These are phyloP conservation scores for Leishmania martiniquensis DNA, from an alignment of 208 protist genomes.

Conservation along the genomic window DNA sequence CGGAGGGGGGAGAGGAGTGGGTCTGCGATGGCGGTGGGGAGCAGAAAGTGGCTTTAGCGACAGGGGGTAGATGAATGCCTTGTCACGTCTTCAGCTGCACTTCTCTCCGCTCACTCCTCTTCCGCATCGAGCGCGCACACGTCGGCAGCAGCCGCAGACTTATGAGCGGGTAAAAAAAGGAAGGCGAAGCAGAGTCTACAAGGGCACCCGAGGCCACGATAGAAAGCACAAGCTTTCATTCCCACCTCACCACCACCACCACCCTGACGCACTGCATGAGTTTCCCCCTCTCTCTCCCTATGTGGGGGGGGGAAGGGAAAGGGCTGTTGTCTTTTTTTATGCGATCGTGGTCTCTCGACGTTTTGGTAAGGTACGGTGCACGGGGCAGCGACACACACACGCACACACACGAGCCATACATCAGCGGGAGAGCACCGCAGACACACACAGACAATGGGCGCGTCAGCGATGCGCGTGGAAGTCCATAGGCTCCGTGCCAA, in stretches of 20 bases:
- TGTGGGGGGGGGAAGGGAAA: too few relatives aligned
- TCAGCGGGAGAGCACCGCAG: not conserved
- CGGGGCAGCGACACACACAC: not conserved
- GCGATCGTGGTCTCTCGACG: not conserved
- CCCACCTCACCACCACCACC: not conserved
- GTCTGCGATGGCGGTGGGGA: too few relatives aligned
- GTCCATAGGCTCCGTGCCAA: conserved; percentile 56
- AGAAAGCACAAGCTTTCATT: not conserved
- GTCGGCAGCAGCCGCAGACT: not conserved
- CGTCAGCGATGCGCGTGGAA: conserved; percentile 24
- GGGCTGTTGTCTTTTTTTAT: not conserved
- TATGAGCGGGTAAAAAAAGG: not conserved
- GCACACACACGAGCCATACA: not conserved
- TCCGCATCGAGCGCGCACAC: not conserved
- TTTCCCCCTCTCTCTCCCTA: not conserved
- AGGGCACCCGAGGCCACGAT: not conserved
- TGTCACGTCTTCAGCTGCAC: not conserved
- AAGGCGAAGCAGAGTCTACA: not conserved
- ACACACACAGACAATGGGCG: not conserved
- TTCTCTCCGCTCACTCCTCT: not conserved
- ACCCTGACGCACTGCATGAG: not conserved
- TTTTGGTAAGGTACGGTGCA: not conserved
- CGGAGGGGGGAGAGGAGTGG: not conserved
- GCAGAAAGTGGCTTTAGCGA: not conserved
- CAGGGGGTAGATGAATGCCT: not conserved